phyloP scores from a whole-genome alignment of 805 yeast species.

The Yueomyces sp. region DNA sequence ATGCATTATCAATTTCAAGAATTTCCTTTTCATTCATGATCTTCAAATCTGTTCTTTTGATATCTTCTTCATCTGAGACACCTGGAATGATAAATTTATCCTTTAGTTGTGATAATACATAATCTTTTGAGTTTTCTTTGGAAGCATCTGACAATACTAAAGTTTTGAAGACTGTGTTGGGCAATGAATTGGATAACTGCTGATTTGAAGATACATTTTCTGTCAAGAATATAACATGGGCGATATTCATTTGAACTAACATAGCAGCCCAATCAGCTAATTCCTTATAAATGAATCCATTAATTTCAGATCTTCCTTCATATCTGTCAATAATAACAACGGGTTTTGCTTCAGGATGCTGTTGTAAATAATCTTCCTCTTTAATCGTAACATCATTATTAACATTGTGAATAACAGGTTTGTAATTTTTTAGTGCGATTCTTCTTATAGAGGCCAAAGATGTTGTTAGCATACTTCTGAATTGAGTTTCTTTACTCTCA shows the following conservation, averaged over 20 bases:
- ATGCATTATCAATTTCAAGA: slow-evolving; percentile 36
- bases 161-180: slow-evolving; percentile 75
- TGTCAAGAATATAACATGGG: slow-evolving; percentile 82
- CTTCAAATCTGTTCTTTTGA: slow-evolving; percentile 7
- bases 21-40: slow-evolving; percentile 3
- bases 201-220: slow-evolving; percentile 72
- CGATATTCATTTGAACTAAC: slow-evolving; percentile 62
- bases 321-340: slow-evolving; percentile 74
- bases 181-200: slow-evolving; percentile 56
- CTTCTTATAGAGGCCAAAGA: slow-evolving; percentile 62
- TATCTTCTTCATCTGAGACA: slow-evolving; percentile 17
- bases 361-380: slow-evolving; percentile 74
- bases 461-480: slow-evolving; percentile 64
- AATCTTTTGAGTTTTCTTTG: slow-evolving; percentile 50
- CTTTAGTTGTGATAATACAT: slow-evolving; percentile 44
- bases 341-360: slow-evolving; percentile 76
- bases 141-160: slow-evolving; percentile 75
- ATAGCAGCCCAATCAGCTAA: slow-evolving; percentile 84
- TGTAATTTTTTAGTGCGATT: slow-evolving; percentile 38
- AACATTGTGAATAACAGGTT: slow-evolving; percentile 20
- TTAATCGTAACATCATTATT: slow-evolving; percentile 29
- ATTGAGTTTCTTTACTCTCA: slow-evolving; percentile 69
- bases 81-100: slow-evolving; percentile 7
- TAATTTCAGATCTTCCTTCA: slow-evolving; percentile 41
- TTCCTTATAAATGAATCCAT: slow-evolving; percentile 56